Evolutionary conservation across 2,329 filamentous ascomycete species (phyloP).

Genomic region (Beauveria varroae): DNA sequence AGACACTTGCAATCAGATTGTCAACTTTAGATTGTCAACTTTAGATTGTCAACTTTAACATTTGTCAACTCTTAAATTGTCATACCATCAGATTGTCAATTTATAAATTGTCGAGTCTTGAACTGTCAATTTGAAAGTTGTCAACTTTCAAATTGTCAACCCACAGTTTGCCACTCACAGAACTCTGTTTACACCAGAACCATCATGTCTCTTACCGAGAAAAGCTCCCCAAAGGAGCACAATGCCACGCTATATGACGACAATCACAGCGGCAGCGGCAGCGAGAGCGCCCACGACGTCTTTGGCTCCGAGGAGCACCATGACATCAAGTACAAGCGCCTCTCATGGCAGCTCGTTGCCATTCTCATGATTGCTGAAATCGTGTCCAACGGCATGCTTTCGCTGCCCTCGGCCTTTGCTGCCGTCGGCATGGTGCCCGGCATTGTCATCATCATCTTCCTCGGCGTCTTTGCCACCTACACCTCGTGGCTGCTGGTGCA

Average conservation of each 20-base stretch:
- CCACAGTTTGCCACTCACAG: too few species aligned
- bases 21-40: too few species aligned
- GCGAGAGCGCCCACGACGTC: conserved; percentile 10
- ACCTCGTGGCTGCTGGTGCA: conserved; percentile 40
- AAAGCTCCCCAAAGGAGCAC: background rate
- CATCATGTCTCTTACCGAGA: background rate
- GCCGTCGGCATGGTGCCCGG: conserved; percentile 45
- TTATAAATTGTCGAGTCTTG: too few species aligned
- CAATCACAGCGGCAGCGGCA: background rate
- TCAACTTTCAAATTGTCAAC: too few species aligned
- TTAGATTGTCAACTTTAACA: too few species aligned
- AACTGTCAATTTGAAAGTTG: too few species aligned
- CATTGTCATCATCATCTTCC: conserved; percentile 41
- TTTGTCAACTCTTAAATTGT: too few species aligned
- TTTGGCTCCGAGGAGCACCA: conserved; percentile 22
- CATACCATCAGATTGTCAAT: too few species aligned
- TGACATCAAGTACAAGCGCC: conserved; percentile 44
- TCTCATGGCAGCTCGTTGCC: conserved; percentile 44
- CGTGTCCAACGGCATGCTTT: conserved; percentile 46
- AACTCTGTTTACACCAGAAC: background rate
- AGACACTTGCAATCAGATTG: too few species aligned
- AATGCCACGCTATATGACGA: background rate
- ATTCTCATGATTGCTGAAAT: conserved; percentile 50
- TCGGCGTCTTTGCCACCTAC: conserved; percentile 43
- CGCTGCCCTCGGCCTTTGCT: conserved; percentile 42